Conservation (phyloP, 192 early-diverging fungal species). For the Dissophora ornata region DNA sequence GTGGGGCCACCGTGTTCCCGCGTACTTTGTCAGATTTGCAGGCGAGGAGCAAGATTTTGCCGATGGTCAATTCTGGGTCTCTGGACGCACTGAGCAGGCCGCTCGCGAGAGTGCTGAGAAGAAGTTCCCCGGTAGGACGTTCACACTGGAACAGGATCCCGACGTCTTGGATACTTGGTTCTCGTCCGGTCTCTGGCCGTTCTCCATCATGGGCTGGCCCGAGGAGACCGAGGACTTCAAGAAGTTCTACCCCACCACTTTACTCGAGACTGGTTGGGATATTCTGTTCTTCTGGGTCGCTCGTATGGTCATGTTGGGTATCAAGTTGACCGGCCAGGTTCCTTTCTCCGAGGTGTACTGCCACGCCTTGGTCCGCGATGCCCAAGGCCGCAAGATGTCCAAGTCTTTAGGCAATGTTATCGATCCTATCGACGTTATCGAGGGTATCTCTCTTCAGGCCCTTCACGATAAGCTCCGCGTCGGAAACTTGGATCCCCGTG, state of each 20-base stretch:
- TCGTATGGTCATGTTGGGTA: slow-evolving; percentile 99
- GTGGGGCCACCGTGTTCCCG: slow-evolving; percentile 99
- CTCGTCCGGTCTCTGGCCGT: slow-evolving; percentile 98
- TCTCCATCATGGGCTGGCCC: slow-evolving; percentile 98
- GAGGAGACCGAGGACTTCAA: slow-evolving; percentile 86
- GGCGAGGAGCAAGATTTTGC: slow-evolving; percentile 66
- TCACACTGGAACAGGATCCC: slow-evolving; percentile 92
- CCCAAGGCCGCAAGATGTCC: slow-evolving; percentile 98
- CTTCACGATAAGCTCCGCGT: slow-evolving; percentile 81
- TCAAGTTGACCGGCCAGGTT: slow-evolving; percentile 93
- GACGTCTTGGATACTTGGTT: slow-evolving; percentile 99
- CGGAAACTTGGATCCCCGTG: slow-evolving; percentile 92
- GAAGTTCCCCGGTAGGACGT: slow-evolving; percentile 82
- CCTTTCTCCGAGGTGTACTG: slow-evolving; percentile 97
- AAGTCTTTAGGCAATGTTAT: slow-evolving; percentile 98
- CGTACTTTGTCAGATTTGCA: slow-evolving; percentile 90
- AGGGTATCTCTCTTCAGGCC: slow-evolving; percentile 85
- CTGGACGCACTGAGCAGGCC: slow-evolving; percentile 80
- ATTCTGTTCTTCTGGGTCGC: slow-evolving; percentile 99
- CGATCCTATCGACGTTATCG: slow-evolving; percentile 96
- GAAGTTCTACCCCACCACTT: slow-evolving; percentile 88
- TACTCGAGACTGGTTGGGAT: slow-evolving; percentile 98
- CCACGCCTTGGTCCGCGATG: slow-evolving; percentile 98
- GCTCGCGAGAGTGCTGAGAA: slow-evolving; percentile 79
- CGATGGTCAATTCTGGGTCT: slow-evolving; percentile 87